Conservation (phyloP, 2,329 filamentous ascomycete genomes). For the Zasmidium cellare region DNA sequence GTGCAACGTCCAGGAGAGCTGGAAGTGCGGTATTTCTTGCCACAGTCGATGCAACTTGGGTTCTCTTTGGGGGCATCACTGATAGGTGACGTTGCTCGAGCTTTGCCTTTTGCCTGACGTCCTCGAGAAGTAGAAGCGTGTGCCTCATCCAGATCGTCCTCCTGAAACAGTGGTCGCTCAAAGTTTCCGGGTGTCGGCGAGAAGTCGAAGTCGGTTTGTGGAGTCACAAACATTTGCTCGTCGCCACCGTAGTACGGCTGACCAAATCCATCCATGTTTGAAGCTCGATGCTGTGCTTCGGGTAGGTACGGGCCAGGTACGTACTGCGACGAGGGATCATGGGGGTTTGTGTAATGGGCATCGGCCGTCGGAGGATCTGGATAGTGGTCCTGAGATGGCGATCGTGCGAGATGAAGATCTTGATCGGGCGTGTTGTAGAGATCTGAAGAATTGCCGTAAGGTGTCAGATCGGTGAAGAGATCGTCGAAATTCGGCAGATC, state of each 20-base stretch:
- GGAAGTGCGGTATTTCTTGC: slow-evolving; percentile 7
- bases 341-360: background rate
- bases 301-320: background rate
- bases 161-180: background rate
- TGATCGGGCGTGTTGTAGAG: background rate
- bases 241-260: background rate
- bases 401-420: background rate
- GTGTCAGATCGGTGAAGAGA: background rate
- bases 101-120: background rate
- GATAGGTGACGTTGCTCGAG: background rate
- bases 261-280: background rate
- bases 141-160: background rate
- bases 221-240: background rate
- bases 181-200: background rate
- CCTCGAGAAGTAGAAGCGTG: background rate
- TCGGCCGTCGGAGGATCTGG: background rate
- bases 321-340: background rate
- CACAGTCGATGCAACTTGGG: slow-evolving; percentile 8
- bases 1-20: slow-evolving; percentile 11
- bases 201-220: background rate
- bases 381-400: background rate
- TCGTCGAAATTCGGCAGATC: background rate
- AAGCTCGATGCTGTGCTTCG: background rate
- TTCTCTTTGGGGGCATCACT: background rate
- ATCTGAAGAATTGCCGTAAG: background rate